These are phyloP conservation scores for Malassezia brasiliensis DNA, from an alignment of 1,284 basidiomycete genomes.

Conservation along the genomic window DNA sequence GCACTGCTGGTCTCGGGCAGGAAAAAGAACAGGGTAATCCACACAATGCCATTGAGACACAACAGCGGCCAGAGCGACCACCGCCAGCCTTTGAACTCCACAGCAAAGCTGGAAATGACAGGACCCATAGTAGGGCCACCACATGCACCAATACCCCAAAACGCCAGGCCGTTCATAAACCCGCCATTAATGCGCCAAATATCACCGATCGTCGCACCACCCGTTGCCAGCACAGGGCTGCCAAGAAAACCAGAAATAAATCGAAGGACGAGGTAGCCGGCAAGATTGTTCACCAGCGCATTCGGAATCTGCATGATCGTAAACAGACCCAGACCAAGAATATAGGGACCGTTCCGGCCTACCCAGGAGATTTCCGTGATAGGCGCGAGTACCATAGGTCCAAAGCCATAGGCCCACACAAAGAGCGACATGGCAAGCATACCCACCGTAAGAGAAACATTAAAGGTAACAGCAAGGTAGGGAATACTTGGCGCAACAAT, in stretches of 20 bases:
- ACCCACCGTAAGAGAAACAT: slow-evolving; percentile 17
- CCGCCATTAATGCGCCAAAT: slow-evolving; percentile 16
- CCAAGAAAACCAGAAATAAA: slow-evolving; percentile 49
- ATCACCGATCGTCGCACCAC: slow-evolving; percentile 35
- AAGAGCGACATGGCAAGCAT: slow-evolving; percentile 29
- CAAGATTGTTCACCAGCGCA: slow-evolving; percentile 9
- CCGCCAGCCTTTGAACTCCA: slow-evolving; percentile 37
- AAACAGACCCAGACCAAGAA: slow-evolving; percentile 14
- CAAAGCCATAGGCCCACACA: slow-evolving; percentile 26
- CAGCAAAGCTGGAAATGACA: slow-evolving; percentile 32
- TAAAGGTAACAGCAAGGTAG: slow-evolving; percentile 45
- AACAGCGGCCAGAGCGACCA: slow-evolving; percentile 44
- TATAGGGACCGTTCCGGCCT: slow-evolving; percentile 28
- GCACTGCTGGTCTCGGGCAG: slow-evolving; percentile 1
- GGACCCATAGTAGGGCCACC: slow-evolving; percentile 35
- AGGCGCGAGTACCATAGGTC: slow-evolving; percentile 40
- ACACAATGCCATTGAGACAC: slow-evolving; percentile 30
- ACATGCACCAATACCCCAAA: slow-evolving; percentile 10
- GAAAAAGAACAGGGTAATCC: slow-evolving; percentile 20
- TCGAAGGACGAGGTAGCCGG: slow-evolving; percentile 23
- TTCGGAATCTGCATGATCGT: slow-evolving; percentile 19
- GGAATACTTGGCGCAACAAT: slow-evolving; percentile 53
- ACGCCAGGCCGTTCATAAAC: slow-evolving; percentile 14
- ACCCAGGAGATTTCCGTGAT: slow-evolving; percentile 38
- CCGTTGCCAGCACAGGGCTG: slow-evolving; percentile 44